phyloP scores from a whole-genome alignment of 2,329 filamentous ascomycete genomes.

The Talaromyces sp. region DNA sequence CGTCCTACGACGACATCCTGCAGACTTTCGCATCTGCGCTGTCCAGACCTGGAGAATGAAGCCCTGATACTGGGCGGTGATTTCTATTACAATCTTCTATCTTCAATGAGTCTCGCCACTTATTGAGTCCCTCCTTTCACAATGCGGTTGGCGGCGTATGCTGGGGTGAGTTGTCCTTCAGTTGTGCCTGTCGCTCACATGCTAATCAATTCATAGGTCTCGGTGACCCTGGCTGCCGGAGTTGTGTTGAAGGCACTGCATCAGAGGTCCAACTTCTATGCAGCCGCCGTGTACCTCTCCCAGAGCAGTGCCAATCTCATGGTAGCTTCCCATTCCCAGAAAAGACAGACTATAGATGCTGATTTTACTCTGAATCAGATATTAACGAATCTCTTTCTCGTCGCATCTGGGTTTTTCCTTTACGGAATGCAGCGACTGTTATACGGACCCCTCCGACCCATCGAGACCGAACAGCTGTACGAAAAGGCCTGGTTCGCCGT shows the following conservation, averaged over 20 bases:
- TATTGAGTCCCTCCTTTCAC: constrained; percentile 14
- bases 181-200: background rate
- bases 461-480: constrained; percentile 95
- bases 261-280: constrained; percentile 96
- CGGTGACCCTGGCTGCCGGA: constrained; percentile 73
- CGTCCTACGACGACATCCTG: background rate
- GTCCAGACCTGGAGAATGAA: constrained; percentile 3
- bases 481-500: constrained; percentile 98
- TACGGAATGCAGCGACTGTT: constrained; percentile 85
- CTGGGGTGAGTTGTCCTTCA: constrained; percentile 39
- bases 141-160: constrained; percentile 48
- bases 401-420: constrained; percentile 72
- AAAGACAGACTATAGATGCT: background rate
- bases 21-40: constrained; percentile 9
- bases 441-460: constrained; percentile 81
- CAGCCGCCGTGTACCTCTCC: constrained; percentile 90
- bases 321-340: constrained; percentile 46
- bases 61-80: constrained; percentile 1
- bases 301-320: constrained; percentile 95
- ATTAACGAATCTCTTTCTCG: constrained; percentile 81
- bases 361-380: constrained; percentile 51
- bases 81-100: background rate
- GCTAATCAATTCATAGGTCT: constrained; percentile 51
- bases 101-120: constrained; percentile 20
- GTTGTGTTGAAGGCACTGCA: constrained; percentile 88